A percentile compares a stretch with the other conserved stretches of the same genome.
Conservation (phyloP, 495 filamentous ascomycete genomes). For the Glonium stellatum region DNA sequence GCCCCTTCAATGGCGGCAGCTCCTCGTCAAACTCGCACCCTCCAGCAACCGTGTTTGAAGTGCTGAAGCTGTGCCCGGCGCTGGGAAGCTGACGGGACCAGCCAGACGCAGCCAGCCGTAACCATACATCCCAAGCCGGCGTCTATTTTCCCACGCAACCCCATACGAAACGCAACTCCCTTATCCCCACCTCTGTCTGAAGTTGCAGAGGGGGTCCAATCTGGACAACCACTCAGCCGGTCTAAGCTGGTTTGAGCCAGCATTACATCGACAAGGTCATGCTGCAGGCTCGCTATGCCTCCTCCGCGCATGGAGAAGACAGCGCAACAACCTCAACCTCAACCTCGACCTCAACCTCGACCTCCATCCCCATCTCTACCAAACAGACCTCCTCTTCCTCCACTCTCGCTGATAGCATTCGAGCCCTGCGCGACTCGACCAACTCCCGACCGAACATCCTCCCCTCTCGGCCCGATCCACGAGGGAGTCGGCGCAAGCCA, state of each 20-base stretch:
- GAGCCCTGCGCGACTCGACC: conserved; percentile 24
- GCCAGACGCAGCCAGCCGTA: background rate
- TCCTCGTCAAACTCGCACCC: background rate
- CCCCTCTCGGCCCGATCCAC: conserved; percentile 11
- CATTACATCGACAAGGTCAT: conserved; percentile 14
- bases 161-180: conserved; percentile 7
- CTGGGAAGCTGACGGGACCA: background rate
- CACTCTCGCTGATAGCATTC: conserved; percentile 20
- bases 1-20: background rate
- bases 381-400: conserved; percentile 4
- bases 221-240: conserved; percentile 9
- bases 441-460: conserved; percentile 1
- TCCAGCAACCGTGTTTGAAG: background rate
- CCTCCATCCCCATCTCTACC: conserved; percentile 4
- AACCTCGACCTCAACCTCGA: conserved; percentile 1
- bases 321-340: background rate
- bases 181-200: conserved; percentile 16
- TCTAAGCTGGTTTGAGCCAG: conserved; percentile 24
- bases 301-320: conserved; percentile 2
- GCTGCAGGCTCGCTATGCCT: conserved; percentile 11
- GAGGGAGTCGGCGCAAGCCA: conserved; percentile 13
- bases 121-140: background rate
- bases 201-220: conserved; percentile 17
- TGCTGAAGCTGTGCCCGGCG: background rate
- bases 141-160: conserved; percentile 1